Conservation (phyloP, 2,329 filamentous ascomycete species). For the Colletotrichum trifolii region DNA sequence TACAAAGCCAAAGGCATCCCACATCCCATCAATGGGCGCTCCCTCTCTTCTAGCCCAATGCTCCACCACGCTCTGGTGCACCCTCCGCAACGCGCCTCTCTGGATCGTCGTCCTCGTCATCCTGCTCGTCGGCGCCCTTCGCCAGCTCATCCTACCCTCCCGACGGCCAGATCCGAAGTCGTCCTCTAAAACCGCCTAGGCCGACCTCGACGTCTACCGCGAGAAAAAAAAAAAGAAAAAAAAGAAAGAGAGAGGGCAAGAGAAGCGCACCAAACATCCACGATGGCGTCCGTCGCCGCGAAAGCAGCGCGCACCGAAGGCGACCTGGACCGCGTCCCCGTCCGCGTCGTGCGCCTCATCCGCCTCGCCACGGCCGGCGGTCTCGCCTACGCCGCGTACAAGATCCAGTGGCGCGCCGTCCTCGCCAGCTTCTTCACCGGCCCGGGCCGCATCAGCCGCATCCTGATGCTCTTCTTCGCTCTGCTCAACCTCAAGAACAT, state of each 20-base stretch:
- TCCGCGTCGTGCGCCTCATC: constrained; percentile 46
- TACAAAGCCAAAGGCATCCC: too few relatives aligned
- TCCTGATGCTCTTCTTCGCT: constrained; percentile 65
- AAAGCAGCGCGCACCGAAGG: constrained; percentile 39
- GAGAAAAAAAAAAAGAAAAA: background rate
- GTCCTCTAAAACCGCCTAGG: background rate
- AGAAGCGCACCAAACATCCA: too few relatives aligned
- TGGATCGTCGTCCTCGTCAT: constrained; percentile 54
- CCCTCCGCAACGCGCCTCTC: constrained; percentile 52
- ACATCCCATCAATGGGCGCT: background rate
- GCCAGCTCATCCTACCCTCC: constrained; percentile 41
- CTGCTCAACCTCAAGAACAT: constrained; percentile 78
- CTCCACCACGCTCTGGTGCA: constrained; percentile 54
- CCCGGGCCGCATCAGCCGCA: constrained; percentile 63
- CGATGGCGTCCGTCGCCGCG: constrained; percentile 27
- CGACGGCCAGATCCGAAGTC: constrained; percentile 6
- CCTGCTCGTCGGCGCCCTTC: constrained; percentile 48
- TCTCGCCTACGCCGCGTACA: constrained; percentile 59
- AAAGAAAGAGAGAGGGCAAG: background rate
- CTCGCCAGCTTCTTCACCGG: constrained; percentile 62
- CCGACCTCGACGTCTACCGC: background rate
- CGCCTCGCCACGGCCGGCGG: constrained; percentile 54
- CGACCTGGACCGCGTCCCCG: constrained; percentile 32
- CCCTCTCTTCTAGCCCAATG: constrained; percentile 52
- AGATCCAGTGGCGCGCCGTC: constrained; percentile 53